Evolutionary conservation across 2,329 filamentous ascomycete genomes (phyloP).

Genomic region (Cladosporium sp.): DNA sequence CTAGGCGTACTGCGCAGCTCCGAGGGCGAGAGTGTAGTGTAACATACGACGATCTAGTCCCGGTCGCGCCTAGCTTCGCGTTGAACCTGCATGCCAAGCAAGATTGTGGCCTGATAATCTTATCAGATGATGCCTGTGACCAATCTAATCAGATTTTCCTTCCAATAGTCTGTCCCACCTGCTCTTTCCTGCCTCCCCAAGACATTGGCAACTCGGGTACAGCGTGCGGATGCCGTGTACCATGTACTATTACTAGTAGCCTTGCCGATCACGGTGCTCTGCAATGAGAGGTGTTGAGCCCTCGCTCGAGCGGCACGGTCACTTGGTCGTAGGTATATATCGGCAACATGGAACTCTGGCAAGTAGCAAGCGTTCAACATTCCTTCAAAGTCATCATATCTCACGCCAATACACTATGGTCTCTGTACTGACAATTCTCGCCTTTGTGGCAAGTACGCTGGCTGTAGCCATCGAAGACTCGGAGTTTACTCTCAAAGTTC

Average conservation of each 20-base stretch:
- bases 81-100: not conserved
- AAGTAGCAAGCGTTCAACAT: not conserved
- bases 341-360: not conserved
- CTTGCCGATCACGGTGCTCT: not conserved
- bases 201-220: not conserved
- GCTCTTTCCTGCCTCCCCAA: not conserved
- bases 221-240: not conserved
- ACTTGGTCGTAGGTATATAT: not conserved
- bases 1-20: not conserved
- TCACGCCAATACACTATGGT: not conserved
- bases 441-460: not conserved
- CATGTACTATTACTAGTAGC: not conserved
- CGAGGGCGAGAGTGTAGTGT: not conserved
- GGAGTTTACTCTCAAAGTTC: conserved; percentile 3
- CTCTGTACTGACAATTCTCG: not conserved
- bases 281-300: not conserved
- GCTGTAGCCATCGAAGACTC: conserved; percentile 6
- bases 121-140: not conserved
- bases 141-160: conserved; percentile 5
- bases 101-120: not conserved
- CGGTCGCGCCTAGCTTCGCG: not conserved
- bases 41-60: not conserved
- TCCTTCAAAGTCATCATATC: not conserved
- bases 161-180: not conserved
- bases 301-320: not conserved